Base-by-base conservation (phyloP, 192 early-diverging fungal genomes). In the Coemansia sp. region DNA sequence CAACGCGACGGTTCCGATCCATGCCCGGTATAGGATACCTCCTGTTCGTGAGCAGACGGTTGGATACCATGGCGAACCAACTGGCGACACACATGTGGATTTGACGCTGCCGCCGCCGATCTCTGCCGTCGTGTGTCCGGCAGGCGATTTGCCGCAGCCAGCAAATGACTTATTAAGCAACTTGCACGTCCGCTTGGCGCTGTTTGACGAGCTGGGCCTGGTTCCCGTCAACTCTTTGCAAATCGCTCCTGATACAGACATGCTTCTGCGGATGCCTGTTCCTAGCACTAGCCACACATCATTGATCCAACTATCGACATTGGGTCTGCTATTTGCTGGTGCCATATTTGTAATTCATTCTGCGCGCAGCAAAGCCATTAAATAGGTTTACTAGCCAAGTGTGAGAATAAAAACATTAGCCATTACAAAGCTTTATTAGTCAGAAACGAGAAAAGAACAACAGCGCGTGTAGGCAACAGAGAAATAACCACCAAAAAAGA, bases 191-290 rank as follows among this genome's bases (percentile, higher is more conserved):
- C 67, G 68, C 1, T 44, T 58, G 31, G 77, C 63, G 14, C 59
- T 80, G 28, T 67, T 80, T 61, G 65, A 68, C 40, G 77, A 80
- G 60, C 77, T 80, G 14, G 72, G 65, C 0, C 25, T 74, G 15
- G 42, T 6, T 17, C 67, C 77, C 3, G 59, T 68, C 25, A 47
- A 44, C 3, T 28, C 49, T 4, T 40, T 80, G 40, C 38, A 48
- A 20, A 49, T 59, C 12, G 51, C 77, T 0, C 68, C 65, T n/a
- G 77, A 80, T 4, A 64, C 62, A 0, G 77, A 80, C 20, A 61
- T 38, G 15, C 44, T 80, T 60, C 44, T 80, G 63, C 46, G 77
- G 11, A 71, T 74, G 72, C 72, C 77, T 2, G 60, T 80, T 37
- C 71, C 68, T 10, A 44, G 62, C 14, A 55, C 50, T 15, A 26